These are phyloP conservation scores for Sphaerostilbella broomeana DNA, from an alignment of 2,329 filamentous ascomycete genomes.

Conservation along the genomic window DNA sequence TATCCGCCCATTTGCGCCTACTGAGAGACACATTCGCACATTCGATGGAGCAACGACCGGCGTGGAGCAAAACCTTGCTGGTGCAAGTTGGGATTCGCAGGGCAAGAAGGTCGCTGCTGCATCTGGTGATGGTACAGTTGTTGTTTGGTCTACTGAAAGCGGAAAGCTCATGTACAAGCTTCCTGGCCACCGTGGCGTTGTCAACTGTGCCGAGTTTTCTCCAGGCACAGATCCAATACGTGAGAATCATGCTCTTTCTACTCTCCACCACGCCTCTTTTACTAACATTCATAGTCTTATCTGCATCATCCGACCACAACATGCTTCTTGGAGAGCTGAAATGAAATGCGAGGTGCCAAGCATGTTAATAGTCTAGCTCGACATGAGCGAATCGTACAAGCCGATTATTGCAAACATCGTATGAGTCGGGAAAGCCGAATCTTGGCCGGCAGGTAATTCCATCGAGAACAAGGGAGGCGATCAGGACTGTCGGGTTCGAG, in stretches of 20 bases:
- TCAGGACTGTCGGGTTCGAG: too few species aligned
- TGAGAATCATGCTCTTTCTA: slow-evolving; percentile 47
- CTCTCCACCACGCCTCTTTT: background rate
- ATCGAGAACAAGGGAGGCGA: too few species aligned
- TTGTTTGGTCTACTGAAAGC: slow-evolving; percentile 84
- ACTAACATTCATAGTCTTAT: slow-evolving; percentile 61
- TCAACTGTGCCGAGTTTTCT: slow-evolving; percentile 90
- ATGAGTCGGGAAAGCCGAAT: too few species aligned
- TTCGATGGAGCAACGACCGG: slow-evolving; percentile 88
- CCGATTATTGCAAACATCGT: too few species aligned
- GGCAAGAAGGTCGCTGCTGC: slow-evolving; percentile 85
- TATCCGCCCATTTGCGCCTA: slow-evolving; percentile 86
- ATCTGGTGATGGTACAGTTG: slow-evolving; percentile 81
- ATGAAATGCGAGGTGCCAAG: slow-evolving; percentile 23
- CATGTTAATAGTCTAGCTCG: too few species aligned
- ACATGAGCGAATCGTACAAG: too few species aligned
- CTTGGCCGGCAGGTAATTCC: too few species aligned
- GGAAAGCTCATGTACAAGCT: slow-evolving; percentile 92
- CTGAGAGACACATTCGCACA: slow-evolving; percentile 75
- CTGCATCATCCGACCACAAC: slow-evolving; percentile 81
- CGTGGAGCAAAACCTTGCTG: slow-evolving; percentile 84
- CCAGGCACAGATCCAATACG: slow-evolving; percentile 78
- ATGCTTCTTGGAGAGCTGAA: slow-evolving; percentile 74
- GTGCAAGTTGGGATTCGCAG: slow-evolving; percentile 81
- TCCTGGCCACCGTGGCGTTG: slow-evolving; percentile 88